Evolutionary conservation across 768 basidiomycete genomes (phyloP).

Genomic region (Termitomyces eurrhizus): DNA sequence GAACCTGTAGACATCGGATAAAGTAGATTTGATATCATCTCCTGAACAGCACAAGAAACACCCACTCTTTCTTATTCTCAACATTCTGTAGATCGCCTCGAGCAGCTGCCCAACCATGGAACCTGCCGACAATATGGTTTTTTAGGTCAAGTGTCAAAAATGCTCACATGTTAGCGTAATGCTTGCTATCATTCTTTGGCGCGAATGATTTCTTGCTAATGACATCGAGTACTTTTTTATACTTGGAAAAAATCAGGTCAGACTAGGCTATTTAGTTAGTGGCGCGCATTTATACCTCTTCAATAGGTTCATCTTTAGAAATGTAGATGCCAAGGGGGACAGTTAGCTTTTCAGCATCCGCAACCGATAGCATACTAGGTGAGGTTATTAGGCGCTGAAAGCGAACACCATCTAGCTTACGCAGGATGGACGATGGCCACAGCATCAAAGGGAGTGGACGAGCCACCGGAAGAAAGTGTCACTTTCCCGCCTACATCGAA

Average conservation of each 20-base stretch:
- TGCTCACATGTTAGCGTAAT: conserved; percentile 43
- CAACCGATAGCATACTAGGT: conserved; percentile 44
- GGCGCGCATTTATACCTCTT: conserved; percentile 36
- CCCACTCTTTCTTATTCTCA: conserved; percentile 55
- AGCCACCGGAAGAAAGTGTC: conserved; percentile 33
- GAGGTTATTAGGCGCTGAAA: not conserved
- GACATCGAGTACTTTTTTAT: conserved; percentile 44
- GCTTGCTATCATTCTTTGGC: conserved; percentile 44
- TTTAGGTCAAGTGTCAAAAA: conserved; percentile 1
- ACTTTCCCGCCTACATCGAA: conserved; percentile 45
- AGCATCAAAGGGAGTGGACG: conserved; percentile 41
- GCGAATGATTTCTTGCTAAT: conserved; percentile 49
- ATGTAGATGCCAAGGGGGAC: conserved; percentile 55
- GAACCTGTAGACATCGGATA: conserved; percentile 25
- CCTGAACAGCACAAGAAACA: not conserved
- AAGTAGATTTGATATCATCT: not conserved
- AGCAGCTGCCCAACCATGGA: conserved; percentile 66
- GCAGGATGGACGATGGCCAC: conserved; percentile 55
- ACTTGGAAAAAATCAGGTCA: conserved; percentile 24
- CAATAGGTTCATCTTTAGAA: conserved; percentile 53
- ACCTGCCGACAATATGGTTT: conserved; percentile 27
- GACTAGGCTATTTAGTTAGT: not conserved
- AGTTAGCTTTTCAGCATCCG: conserved; percentile 46
- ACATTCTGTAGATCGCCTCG: conserved; percentile 50
- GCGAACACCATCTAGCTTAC: conserved; percentile 31